These are phyloP conservation scores for Hibiscus mutabilis DNA, from an alignment of 345 rosid species.

Conservation along the genomic window DNA sequence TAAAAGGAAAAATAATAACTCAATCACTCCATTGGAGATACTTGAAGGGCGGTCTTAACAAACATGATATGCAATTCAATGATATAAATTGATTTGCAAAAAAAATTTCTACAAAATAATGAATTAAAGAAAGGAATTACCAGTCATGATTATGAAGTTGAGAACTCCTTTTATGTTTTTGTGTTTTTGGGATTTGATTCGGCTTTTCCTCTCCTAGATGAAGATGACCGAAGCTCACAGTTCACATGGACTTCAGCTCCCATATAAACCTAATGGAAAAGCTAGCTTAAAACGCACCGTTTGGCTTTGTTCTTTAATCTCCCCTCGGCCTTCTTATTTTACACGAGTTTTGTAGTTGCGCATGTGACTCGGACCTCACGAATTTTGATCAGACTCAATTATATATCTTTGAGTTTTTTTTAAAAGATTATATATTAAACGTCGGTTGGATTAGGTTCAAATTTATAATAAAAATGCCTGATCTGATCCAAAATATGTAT, in stretches of 20 bases:
- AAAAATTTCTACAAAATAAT: background rate
- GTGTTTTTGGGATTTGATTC: background rate
- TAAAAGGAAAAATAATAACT: background rate
- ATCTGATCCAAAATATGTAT: no score
- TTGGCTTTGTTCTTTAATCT: no score
- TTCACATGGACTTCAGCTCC: background rate
- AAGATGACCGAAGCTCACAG: conserved; percentile 1
- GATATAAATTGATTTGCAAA: background rate
- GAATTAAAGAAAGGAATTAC: background rate
- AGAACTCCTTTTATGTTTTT: background rate
- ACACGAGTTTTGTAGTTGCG: no score
- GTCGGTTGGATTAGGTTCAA: no score
- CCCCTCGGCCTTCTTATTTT: no score
- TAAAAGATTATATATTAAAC: no score
- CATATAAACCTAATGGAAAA: no score
- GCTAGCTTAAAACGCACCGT: no score
- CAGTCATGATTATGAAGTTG: conserved; percentile 9
- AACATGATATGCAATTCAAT: background rate
- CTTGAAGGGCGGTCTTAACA: background rate
- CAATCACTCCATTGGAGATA: background rate
- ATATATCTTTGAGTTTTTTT: no score
- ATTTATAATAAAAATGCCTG: no score
- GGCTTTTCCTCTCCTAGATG: background rate
- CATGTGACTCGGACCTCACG: no score
- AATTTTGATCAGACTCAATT: no score